Evolutionary conservation across 768 basidiomycete species (phyloP), one percentile per base, ranked within the genome.

Genomic region (Sarcodon aspratus): DNA sequence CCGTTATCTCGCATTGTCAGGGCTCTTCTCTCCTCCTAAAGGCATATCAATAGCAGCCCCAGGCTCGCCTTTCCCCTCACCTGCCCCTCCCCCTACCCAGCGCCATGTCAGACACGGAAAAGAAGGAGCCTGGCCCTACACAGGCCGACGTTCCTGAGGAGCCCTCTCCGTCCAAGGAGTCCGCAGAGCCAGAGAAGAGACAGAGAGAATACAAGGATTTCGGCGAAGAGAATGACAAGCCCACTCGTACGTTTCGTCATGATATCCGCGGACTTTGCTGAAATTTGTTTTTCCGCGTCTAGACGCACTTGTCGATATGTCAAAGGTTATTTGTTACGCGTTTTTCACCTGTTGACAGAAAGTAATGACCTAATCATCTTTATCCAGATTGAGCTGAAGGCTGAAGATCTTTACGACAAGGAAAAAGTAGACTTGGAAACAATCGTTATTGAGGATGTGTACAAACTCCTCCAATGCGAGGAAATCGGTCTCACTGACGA

Each of bases 371-470:
- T 27, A 27, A 27, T 47, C 48, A n/a, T 10, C 47, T 9, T 36
- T 18, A 12, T 21, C 12, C 48, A 73, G 79, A 93, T 94, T 52
- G 85, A 92, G 67, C 76, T 94, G 57, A 91, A 82, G 65, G 89
- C 90, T 3, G 91, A 93, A 66, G 91, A 94, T 65, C 69, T 93
- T 45, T 97, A 96, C 65, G 93, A 96, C 69, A 95, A 95, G 72
- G 95, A 98, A 70, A 98, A 98, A 73, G 95, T 98, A 68, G 95
- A 98, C 68, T 75, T 98, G 51, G 95, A 97, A 74, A 94, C 92
- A 17, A 85, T 98, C 57, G 85, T 90, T 55, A 86, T 98, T 64
- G 91, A 92, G 57, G 95, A 97, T 60, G 94, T 97, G 64, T 92
- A 96, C 76, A 89, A 84, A 52, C 84, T 98, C 46, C 82, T 98